These are phyloP conservation scores for Tetracladium maxilliforme DNA, from an alignment of 2,329 filamentous ascomycete species.

Conservation along the genomic window DNA sequence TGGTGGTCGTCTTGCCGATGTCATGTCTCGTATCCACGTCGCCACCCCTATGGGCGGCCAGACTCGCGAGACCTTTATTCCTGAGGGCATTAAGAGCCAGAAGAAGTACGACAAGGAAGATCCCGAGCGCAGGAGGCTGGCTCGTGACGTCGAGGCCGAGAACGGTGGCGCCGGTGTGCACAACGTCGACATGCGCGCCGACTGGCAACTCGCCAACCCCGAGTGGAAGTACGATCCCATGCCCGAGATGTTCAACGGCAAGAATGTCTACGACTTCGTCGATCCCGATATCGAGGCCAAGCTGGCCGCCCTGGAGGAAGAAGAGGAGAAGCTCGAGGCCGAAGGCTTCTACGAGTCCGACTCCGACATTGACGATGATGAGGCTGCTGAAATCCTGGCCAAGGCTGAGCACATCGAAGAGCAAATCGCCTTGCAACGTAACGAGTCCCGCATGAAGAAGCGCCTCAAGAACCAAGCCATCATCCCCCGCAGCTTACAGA, in stretches of 20 bases:
- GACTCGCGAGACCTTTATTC: conserved; percentile 70
- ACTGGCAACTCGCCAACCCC: conserved; percentile 74
- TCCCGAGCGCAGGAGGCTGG: conserved; percentile 66
- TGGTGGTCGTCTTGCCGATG: conserved; percentile 72
- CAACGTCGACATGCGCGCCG: conserved; percentile 81
- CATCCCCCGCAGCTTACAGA: conserved; percentile 70
- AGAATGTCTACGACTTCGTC: conserved; percentile 95
- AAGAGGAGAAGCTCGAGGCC: conserved; percentile 82
- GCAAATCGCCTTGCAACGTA: conserved; percentile 83
- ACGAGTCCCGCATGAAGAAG: conserved; percentile 91
- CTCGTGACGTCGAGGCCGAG: conserved; percentile 79
- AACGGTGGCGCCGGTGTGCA: conserved; percentile 92
- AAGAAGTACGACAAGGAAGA: conserved; percentile 88
- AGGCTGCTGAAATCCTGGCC: conserved; percentile 73
- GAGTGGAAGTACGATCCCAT: conserved; percentile 97
- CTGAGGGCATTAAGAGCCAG: conserved; percentile 63
- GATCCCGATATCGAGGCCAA: conserved; percentile 94
- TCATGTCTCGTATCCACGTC: conserved; percentile 90
- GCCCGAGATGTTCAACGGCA: conserved; percentile 85
- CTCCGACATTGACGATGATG: conserved; percentile 66
- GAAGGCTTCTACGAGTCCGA: conserved; percentile 92
- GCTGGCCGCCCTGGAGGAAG: conserved; percentile 80
- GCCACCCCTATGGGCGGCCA: conserved; percentile 80
- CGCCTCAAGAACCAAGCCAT: conserved; percentile 92
- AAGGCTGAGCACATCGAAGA: conserved; percentile 94